Evolutionary conservation across 768 basidiomycete species (phyloP).

Genomic region (Psilocybe cyanescens): DNA sequence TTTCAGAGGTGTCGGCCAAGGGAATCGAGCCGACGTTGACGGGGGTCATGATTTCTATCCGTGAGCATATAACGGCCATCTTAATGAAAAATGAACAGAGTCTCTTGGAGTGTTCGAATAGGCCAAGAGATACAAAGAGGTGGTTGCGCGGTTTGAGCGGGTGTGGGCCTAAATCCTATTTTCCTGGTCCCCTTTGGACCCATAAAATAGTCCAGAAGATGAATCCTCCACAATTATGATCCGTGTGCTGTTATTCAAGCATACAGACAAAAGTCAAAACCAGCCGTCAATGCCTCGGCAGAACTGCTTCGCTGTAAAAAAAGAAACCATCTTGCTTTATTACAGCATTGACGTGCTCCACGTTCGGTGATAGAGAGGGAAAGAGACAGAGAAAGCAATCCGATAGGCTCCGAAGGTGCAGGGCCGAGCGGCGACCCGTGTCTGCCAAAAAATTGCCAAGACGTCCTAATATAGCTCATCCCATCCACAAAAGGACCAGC

Average conservation of each 20-base stretch:
- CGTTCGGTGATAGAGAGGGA: slow-evolving; percentile 23
- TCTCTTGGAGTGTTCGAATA: not conserved
- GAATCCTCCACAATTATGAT: not conserved
- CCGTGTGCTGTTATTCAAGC: not conserved
- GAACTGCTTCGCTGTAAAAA: not conserved
- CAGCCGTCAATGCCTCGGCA: not conserved
- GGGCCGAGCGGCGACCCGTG: slow-evolving; percentile 22
- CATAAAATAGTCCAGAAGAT: not conserved
- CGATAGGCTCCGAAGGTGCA: slow-evolving; percentile 12
- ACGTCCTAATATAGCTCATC: slow-evolving; percentile 12
- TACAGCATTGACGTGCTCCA: slow-evolving; percentile 1
- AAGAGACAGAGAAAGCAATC: slow-evolving; percentile 4
- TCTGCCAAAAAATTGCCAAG: slow-evolving; percentile 20
- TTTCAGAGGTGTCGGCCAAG: not conserved
- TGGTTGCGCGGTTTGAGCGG: not conserved
- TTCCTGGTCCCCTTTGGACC: not conserved
- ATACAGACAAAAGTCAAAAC: not conserved
- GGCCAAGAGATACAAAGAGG: not conserved
- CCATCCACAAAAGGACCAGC: slow-evolving; percentile 9
- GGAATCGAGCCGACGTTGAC: not conserved
- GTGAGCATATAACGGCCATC: not conserved
- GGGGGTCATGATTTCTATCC: not conserved
- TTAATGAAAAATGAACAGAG: not conserved
- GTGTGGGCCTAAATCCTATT: not conserved
- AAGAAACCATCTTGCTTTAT: not conserved